Conservation (phyloP, 2,329 filamentous ascomycete species). For the Sporothrix curviconia region DNA sequence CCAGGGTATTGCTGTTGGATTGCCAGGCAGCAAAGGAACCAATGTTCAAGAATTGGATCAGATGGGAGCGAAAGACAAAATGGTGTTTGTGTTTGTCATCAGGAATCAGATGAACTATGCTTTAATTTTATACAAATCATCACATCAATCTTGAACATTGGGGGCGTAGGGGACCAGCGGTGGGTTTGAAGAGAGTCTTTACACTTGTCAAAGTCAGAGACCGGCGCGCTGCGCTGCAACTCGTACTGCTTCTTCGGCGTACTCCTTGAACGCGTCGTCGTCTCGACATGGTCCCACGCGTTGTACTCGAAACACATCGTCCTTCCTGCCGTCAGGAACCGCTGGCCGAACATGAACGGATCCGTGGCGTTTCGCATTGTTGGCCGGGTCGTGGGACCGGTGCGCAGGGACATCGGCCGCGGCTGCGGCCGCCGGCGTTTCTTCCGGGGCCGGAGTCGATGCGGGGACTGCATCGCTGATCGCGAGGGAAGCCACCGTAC, state of each 20-base stretch:
- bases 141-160: slow-evolving; percentile 25
- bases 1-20: neutral
- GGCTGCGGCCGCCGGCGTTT: neutral
- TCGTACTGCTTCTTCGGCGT: slow-evolving; percentile 77
- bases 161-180: neutral
- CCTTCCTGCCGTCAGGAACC: slow-evolving; percentile 73
- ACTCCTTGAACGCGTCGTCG: slow-evolving; percentile 79
- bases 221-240: slow-evolving; percentile 77
- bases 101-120: slow-evolving; percentile 68
- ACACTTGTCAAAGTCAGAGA: slow-evolving; percentile 89
- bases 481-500: slow-evolving; percentile 15
- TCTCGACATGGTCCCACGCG: slow-evolving; percentile 96
- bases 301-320: slow-evolving; percentile 97
- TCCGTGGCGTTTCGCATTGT: slow-evolving; percentile 82
- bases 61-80: slow-evolving; percentile 69
- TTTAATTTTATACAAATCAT: slow-evolving; percentile 44
- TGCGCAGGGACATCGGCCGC: slow-evolving; percentile 42
- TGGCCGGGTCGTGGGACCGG: slow-evolving; percentile 62
- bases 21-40: neutral
- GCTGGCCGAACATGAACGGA: slow-evolving; percentile 92
- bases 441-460: too few relatives aligned
- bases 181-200: slow-evolving; percentile 23
- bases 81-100: slow-evolving; percentile 53
- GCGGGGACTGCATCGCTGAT: slow-evolving; percentile 12
- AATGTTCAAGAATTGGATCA: slow-evolving; percentile 34